Base-by-base conservation (phyloP, 257 asterid species). In the Echium plantagineum region DNA sequence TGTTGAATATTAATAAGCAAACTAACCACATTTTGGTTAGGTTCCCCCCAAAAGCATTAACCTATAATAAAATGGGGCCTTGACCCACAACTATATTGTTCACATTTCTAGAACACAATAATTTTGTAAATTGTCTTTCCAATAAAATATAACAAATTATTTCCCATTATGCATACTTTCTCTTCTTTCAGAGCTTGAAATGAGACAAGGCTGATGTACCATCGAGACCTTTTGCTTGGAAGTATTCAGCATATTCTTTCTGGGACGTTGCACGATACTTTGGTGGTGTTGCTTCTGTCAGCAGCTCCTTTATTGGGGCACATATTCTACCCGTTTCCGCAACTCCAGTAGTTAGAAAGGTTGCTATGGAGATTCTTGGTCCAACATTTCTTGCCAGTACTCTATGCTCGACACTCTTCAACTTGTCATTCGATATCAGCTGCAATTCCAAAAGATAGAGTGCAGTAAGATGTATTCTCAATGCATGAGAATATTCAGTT, bases 401-500 rank as follows among this genome's bases (percentile, higher is more conserved):
- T 69, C 83, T 75, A 47, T 87, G 94, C 61, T 79, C 78, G 2
- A 63, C 79, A 55, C 91, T 84, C 63, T 10, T 67, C 42, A 73
- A 77, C 72, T 74, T 79, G 83, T 84, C 94, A 22, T 87, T 87
- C 5, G 94, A 69, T 67, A 82, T 71, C 0, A 84, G 81, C 87
- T 82, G 78, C 32, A 73, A 62, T 20, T 55, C 13, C 6, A 10
- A 18, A 10, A 63, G n/a, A n/a, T n/a, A n/a, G n/a, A n/a, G 17
- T 26, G 10, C 48, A n/a, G 6, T 5, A 9, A 32, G 57, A 21
- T n/a, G 73, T 67, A 35, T 35, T 35, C 46, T 10, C n/a, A 46
- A n/a, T n/a, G n/a, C n/a, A 54, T 5, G 7, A 21, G 31, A 0
- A 1, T 24, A 24, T 24, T 24, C 26, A 24, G 26, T 24, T 24